phyloP scores from a whole-genome alignment of 75 land plant species.

The Chamaecyparis obtusa region DNA sequence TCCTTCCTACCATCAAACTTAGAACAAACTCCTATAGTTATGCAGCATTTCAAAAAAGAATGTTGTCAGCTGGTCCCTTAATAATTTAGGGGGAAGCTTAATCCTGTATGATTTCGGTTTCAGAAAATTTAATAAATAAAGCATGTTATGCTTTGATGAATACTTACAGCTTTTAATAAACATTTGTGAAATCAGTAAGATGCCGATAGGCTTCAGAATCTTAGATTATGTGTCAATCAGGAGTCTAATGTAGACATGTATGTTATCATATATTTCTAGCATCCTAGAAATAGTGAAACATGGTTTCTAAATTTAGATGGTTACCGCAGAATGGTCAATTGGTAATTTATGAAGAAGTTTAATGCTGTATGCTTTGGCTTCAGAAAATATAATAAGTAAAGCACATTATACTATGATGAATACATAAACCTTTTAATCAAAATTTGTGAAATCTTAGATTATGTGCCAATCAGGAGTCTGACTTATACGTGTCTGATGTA shows the following conservation, averaged over 20 bases:
- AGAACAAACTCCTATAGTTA: not conserved
- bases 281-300: not conserved
- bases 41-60: not conserved
- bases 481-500: not conserved
- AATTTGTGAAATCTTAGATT: not conserved
- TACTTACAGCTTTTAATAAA: not conserved
- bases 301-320: not conserved
- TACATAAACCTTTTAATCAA: not conserved
- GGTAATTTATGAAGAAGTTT: not conserved
- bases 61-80: not conserved
- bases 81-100: not conserved
- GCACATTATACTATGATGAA: not conserved
- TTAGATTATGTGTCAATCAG: not conserved
- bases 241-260: not conserved
- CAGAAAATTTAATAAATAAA: too few species aligned
- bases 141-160: not conserved
- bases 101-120: not conserved
- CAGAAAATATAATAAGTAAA: not conserved
- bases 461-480: not conserved
- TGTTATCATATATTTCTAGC: not conserved
- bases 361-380: not conserved
- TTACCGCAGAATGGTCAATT: too few species aligned
- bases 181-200: not conserved
- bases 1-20: not conserved
- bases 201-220: not conserved